Conservation (phyloP, 805 yeast species). For the Metschnikowia shivogae region DNA sequence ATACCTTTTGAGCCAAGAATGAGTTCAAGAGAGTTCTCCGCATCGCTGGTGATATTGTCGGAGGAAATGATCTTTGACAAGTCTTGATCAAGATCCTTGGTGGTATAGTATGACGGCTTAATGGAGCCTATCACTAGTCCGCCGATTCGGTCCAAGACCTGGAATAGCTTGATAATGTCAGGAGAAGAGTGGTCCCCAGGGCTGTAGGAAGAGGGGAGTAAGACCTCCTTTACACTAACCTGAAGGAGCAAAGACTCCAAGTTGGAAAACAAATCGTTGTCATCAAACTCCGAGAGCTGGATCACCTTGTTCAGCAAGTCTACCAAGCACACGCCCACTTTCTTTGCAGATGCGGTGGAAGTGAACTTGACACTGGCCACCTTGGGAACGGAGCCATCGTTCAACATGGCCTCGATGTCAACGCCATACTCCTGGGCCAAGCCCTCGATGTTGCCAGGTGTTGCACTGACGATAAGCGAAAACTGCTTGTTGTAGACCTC, state of each 20-base stretch:
- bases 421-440: conserved; percentile 34
- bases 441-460: conserved; percentile 84
- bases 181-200: conserved; percentile 37
- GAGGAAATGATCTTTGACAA: conserved; percentile 58
- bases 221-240: conserved; percentile 80
- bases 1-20: conserved; percentile 54
- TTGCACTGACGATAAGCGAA: conserved; percentile 55
- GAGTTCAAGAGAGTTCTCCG: conserved; percentile 32
- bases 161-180: conserved; percentile 61
- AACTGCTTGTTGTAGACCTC: conserved; percentile 76
- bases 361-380: conserved; percentile 36
- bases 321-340: conserved; percentile 74
- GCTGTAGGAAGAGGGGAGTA: conserved; percentile 48
- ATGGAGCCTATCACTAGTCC: conserved; percentile 65
- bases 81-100: conserved; percentile 74
- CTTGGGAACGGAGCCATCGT: conserved; percentile 38
- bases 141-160: conserved; percentile 69
- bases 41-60: conserved; percentile 24
- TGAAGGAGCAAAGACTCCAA: conserved; percentile 84
- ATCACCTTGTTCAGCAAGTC: conserved; percentile 66
- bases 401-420: conserved; percentile 59
- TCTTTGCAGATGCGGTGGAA: conserved; percentile 37
- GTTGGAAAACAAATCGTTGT: conserved; percentile 83
- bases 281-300: conserved; percentile 75
- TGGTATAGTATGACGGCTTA: conserved; percentile 53